Evolutionary conservation across 2,329 filamentous ascomycete genomes (phyloP), one percentile per base, ranked within the genome.

Genomic region (Metarhizium anisopliae): DNA sequence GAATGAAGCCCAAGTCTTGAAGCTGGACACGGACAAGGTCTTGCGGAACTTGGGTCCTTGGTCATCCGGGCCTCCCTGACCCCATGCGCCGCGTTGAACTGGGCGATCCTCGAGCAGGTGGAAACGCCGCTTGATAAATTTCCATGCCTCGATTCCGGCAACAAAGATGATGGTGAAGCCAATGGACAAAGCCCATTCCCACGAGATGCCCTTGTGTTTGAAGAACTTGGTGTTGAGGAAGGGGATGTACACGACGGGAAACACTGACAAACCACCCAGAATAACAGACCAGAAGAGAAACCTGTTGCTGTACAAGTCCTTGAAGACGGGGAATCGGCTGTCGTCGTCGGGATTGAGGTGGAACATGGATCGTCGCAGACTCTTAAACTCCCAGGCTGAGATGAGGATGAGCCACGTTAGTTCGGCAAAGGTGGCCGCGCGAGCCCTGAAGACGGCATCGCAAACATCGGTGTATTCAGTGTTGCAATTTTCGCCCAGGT

Each of bases 341-440:
- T 70, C 66, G 67, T 76, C 73, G 30, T 78, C 73, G 1, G 80
- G 77, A 63, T 83, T 75, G 64, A 90, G 81, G 47, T 79, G 77
- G 76, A 90, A 89, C 72, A 90, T 79, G 49, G 84, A 87, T 14
- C 85, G 83, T 6, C 84, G 82, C 65, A 89, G 80, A 64, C 85
- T 81, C 71, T 89, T 85, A 72, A 89, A 87, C 72, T 90, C 86
- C 87, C 87, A 91, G 2, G 87, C 87, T 1, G 86, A 83, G 65
- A 90, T 78, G 51, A 90, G 78, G 40, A 89, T 86, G 54, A 85
- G 77, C 83, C 85, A 90, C 1, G 86, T 89, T 32, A 91, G 73
- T 65, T 85, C 83, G 4, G 85, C 85, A 66, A 90, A 91, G 7
- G 85, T 85, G 30, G 86, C 85, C 0, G 86, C 86, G 10, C 87